Evolutionary conservation across 768 basidiomycete genomes (phyloP), one percentile per base, ranked within the genome.

Genomic region (Suillus brevipes): DNA sequence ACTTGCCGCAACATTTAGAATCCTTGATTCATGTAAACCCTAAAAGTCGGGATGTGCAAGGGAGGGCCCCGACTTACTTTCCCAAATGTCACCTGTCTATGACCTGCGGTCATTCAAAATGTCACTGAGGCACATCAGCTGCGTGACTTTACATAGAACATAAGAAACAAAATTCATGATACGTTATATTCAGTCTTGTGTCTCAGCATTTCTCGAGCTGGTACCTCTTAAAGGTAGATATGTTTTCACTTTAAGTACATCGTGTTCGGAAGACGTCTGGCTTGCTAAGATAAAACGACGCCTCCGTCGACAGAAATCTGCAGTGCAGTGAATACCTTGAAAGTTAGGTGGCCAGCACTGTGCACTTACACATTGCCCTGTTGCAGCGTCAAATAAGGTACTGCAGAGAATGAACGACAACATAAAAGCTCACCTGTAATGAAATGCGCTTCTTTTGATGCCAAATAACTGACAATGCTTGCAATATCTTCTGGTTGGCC

Each of bases 381-480:
- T n/a, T 6, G 34, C 18, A 20, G 20, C 12, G 18, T 36, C 34
- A 38, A 20, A 31, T 10, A 20, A 43, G 12, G 31, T 31, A 31
- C 31, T 31, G 20, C 42, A 63, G 28, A 12, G 16, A 52, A 18
- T 13, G 31, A 55, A 55, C 34, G 31, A 6, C 10, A 55, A 50
- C 6, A 55, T 55, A n/a, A 60, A 23, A 16, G 49, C 72, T 50
- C 60, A 72, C 73, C 74, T 8, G 74, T 75, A 37, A 75, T 72
- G 52, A 74, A 75, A 53, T 64, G 63, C 0, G 72, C 64, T 43
- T 74, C 73, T 53, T 71, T 69, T 8, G 73, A 74, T 1, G 69
- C 71, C 28, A 75, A 31, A 60, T 71, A 75, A 14, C 71, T 70
- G 10, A 75, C 73, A 10, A 75, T 64, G 34, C 64, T 67, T 3